Percentiles rank a stretch among this genome's conserved stretches.
Evolutionary conservation across 257 asterid genomes (phyloP).

Genomic region (Catharanthus roseus): DNA sequence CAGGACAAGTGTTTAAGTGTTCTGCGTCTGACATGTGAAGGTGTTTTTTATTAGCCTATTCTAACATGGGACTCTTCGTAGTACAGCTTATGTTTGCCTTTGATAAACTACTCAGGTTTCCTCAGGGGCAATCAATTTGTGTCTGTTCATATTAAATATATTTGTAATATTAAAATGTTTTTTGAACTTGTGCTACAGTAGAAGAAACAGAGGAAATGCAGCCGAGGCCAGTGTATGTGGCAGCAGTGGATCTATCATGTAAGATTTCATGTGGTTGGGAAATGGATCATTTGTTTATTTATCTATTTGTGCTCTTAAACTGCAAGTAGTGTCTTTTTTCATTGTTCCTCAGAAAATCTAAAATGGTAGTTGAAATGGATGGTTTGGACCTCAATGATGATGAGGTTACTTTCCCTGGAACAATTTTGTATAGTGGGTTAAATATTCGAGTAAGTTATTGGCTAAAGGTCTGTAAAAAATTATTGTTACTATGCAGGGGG

Average conservation of each 20-base stretch:
- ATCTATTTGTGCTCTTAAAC: neutral
- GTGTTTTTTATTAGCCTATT: neutral
- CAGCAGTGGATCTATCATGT: constrained; percentile 91
- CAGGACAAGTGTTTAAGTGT: too few relatives aligned
- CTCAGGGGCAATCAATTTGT: neutral
- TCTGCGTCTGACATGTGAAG: neutral
- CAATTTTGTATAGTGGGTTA: neutral
- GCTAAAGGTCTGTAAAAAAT: neutral
- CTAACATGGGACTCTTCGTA: too few relatives aligned
- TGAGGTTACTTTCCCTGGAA: neutral
- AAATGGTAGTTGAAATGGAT: neutral
- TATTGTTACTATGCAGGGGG: neutral
- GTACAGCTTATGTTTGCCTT: neutral
- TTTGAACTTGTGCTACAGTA: constrained; percentile 44
- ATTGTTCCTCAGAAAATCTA: too few relatives aligned
- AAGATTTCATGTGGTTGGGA: constrained; percentile 25
- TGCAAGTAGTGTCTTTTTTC: neutral
- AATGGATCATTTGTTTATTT: neutral
- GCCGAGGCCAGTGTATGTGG: constrained; percentile 92
- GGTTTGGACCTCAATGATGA: neutral
- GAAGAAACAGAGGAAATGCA: constrained; percentile 81
- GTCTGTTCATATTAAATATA: neutral
- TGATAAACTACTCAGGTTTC: neutral
- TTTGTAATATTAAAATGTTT: neutral
- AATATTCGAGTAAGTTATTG: neutral